Evolutionary conservation across 2,329 filamentous ascomycete species (phyloP).

Genomic region (Penicillium sp.): DNA sequence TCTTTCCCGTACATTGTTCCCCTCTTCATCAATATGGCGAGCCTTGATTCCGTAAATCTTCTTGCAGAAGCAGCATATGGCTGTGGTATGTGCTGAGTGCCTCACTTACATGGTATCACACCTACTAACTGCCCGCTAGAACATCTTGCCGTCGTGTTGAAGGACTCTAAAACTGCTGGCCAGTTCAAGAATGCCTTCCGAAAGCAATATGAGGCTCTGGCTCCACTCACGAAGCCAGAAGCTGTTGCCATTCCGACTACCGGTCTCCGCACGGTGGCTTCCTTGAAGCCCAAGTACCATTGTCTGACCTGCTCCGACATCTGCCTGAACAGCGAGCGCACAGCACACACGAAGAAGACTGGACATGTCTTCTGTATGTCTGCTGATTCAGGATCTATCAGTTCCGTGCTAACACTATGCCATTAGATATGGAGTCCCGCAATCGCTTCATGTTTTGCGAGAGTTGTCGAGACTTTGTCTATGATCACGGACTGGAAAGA

Average conservation of each 20-base stretch:
- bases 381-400: neutral
- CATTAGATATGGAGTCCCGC: conserved; percentile 40
- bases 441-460: conserved; percentile 40
- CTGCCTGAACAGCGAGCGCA: conserved; percentile 31
- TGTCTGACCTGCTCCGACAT: conserved; percentile 37
- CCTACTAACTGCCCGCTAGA: conserved; percentile 29
- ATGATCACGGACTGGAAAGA: conserved; percentile 39
- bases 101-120: neutral
- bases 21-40: conserved; percentile 28
- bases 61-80: conserved; percentile 40
- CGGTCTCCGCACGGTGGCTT: conserved; percentile 22
- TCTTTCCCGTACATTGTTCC: neutral
- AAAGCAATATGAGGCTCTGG: conserved; percentile 30
- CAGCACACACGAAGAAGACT: conserved; percentile 36
- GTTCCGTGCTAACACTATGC: conserved; percentile 6
- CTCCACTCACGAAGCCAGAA: conserved; percentile 25
- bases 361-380: conserved; percentile 41
- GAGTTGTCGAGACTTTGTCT: conserved; percentile 40
- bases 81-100: conserved; percentile 33
- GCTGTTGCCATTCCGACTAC: conserved; percentile 19
- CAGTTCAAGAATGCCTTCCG: conserved; percentile 36
- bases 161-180: conserved; percentile 31
- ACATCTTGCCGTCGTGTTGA: conserved; percentile 36
- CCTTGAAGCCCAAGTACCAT: conserved; percentile 38
- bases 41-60: conserved; percentile 30